Evolutionary conservation across 768 basidiomycete species (phyloP), one percentile per base, ranked within the genome.

Genomic region (Boletus patriciae): DNA sequence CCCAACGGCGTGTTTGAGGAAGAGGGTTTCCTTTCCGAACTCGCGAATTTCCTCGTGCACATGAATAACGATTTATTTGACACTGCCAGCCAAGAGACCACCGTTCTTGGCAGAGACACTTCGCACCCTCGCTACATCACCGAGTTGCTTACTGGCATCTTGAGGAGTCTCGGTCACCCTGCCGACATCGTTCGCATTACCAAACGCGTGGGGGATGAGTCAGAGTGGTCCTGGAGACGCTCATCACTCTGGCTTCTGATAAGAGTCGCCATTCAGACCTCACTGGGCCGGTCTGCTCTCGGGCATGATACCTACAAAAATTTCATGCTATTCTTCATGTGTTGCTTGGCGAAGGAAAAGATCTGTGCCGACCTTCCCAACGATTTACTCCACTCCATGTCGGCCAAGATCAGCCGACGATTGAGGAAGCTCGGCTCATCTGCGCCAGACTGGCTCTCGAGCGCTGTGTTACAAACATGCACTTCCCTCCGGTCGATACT

Each of bases 211-310:
- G 71, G 69, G 7, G 81, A 83, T 50, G 78, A 69, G 19, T 67
- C 76, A 3, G 51, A 59, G 29, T 66, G 72, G 13, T 50, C 82
- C 71, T 84, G 82, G 82, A 68, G 83, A 27, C 72, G 82, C 23
- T 79, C 80, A 9, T 67, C 79, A 1, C 67, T 80, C 12, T 84
- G 82, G 81, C 74, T 82, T 5, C 62, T 80, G 12, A 64, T 80
- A 34, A 77, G 81, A 10, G 77, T 83, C 4, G 71, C 73, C 1
- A 59, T 80, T 25, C 80, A 81, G 61, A 77, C 72, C 0, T 70
- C 75, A 0, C 63, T 75, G 25, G 58, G 48, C 23, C 61, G 56
- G 37, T 61, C 62, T 45, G 44, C 23, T 34, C n/a, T 50, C 7
- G 64, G 61, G 7, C 46, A 27, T 5, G 42, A 27, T 8, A 41